A percentile compares a stretch with the other conserved stretches of the same genome.
Evolutionary conservation across 2,329 filamentous ascomycete genomes (phyloP).

Genomic region (Beauveria sp.): DNA sequence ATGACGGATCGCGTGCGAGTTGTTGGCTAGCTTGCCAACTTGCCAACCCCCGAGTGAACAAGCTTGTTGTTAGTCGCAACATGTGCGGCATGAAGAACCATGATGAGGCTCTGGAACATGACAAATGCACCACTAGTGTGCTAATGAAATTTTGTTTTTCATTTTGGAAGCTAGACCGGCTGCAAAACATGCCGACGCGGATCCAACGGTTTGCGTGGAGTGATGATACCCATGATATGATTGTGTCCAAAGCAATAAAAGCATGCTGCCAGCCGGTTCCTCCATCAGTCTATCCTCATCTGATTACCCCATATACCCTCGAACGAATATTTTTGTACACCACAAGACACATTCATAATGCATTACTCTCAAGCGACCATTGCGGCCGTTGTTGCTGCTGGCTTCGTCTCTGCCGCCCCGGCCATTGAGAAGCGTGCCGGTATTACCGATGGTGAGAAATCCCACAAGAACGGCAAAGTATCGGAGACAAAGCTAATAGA

Average conservation of each 20-base stretch:
- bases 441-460: constrained; percentile 14
- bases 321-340: not conserved
- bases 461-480: not conserved
- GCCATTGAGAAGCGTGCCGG: constrained; percentile 13
- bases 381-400: constrained; percentile 12
- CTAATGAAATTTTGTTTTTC: not conserved
- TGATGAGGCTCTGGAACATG: not conserved
- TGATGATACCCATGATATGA: no score
- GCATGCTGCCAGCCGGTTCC: not conserved
- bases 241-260: not conserved
- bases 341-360: constrained; percentile 6
- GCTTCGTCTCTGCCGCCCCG: constrained; percentile 13
- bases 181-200: not conserved
- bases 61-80: not conserved
- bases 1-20: not conserved
- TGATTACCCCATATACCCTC: not conserved
- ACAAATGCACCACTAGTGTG: not conserved
- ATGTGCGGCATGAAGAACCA: not conserved
- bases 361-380: constrained; percentile 13
- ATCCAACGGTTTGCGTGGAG: not conserved
- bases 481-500: constrained; percentile 10
- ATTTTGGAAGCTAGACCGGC: not conserved
- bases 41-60: not conserved
- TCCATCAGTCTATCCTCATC: no score
- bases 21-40: not conserved